Evolutionary conservation across 192 early-diverging fungal genomes (phyloP).

Genomic region (Pilaira anomala): DNA sequence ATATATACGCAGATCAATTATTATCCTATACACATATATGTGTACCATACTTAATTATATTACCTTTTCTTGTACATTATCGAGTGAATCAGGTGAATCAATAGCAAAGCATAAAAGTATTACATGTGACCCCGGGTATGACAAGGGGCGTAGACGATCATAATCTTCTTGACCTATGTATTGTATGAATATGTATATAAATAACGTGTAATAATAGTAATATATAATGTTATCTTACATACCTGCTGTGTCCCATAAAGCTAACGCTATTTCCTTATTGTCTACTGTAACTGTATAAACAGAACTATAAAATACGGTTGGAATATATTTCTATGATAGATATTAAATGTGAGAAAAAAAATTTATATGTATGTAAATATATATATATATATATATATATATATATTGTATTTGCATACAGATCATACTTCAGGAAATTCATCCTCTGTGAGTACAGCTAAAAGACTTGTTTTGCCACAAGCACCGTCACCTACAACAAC

Average conservation of each 20-base stretch:
- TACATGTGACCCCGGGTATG: constrained; percentile 86
- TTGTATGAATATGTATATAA: background rate
- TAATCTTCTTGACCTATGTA: constrained; percentile 32
- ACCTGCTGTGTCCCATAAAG: constrained; percentile 76
- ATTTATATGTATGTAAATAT: background rate
- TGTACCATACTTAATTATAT: background rate
- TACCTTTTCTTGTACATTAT: constrained; percentile 71
- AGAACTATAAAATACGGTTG: constrained; percentile 73
- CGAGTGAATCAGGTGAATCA: constrained; percentile 74
- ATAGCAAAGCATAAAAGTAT: constrained; percentile 90
- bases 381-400: too few relatives aligned
- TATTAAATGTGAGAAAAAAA: background rate
- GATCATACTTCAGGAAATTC: constrained; percentile 71
- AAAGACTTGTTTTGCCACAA: constrained; percentile 75
- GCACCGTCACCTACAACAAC: constrained; percentile 66
- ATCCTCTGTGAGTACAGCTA: constrained; percentile 68
- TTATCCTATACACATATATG: too few relatives aligned
- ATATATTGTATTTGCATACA: too few relatives aligned
- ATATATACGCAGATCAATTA: too few relatives aligned
- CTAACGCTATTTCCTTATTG: constrained; percentile 63
- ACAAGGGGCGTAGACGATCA: constrained; percentile 78
- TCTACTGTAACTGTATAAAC: constrained; percentile 65
- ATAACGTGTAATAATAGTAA: background rate
- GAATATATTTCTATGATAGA: constrained; percentile 52
- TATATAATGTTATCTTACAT: constrained; percentile 12